Conservation (phyloP, 345 rosid genomes). For the Fremontodendron californicum region DNA sequence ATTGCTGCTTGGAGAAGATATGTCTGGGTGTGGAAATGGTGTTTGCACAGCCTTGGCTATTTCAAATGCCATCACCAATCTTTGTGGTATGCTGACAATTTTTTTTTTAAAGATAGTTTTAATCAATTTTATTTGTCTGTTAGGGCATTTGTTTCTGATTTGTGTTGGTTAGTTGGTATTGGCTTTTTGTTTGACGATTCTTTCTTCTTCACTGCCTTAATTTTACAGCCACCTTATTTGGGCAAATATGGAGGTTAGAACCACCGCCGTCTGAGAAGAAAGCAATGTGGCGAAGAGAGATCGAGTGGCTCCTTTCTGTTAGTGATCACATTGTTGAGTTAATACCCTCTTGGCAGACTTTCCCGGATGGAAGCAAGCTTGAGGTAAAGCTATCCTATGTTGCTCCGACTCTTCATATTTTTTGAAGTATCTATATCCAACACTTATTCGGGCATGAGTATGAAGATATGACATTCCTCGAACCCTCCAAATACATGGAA, state of each 20-base stretch:
- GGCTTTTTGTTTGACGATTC: conserved; percentile 6
- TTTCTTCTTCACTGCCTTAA: neutral
- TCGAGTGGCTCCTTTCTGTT: conserved; percentile 92
- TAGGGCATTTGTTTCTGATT: neutral
- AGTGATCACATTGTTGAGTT: conserved; percentile 96
- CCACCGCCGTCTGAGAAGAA: conserved; percentile 80
- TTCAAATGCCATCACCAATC: conserved; percentile 96
- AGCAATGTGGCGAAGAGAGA: conserved; percentile 96
- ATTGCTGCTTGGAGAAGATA: conserved; percentile 94
- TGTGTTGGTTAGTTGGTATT: neutral
- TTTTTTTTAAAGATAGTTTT: neutral
- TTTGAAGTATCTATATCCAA: too few relatives aligned
- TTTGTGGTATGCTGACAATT: conserved; percentile 58
- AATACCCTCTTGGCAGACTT: conserved; percentile 91
- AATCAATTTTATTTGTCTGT: neutral
- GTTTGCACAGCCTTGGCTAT: conserved; percentile 89
- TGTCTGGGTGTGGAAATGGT: conserved; percentile 98
- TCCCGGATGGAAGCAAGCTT: conserved; percentile 92
- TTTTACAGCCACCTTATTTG: conserved; percentile 76
- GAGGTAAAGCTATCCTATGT: too few relatives aligned
- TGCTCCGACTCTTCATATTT: too few relatives aligned
- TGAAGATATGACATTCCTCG: too few relatives aligned
- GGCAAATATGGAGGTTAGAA: conserved; percentile 95
- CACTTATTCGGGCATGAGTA: too few relatives aligned
- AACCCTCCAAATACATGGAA: too few relatives aligned